Evolutionary conservation across 805 yeast genomes (phyloP).

Genomic region (Kazachstania taianensis): DNA sequence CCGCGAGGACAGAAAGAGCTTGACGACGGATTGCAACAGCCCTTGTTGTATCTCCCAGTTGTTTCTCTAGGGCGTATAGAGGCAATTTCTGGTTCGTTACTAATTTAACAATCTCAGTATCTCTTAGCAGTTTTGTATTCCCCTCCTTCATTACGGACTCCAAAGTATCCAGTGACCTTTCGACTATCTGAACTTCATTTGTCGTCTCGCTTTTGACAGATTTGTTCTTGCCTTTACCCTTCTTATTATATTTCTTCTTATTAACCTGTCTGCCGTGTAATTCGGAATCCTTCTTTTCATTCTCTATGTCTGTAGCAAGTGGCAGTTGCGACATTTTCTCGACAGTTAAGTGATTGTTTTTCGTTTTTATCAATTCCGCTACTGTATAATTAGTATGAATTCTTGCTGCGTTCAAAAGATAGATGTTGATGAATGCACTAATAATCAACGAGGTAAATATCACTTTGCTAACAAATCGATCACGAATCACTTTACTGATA

Average conservation of each 20-base stretch:
- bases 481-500: conserved; percentile 54
- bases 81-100: conserved; percentile 76
- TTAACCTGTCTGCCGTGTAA: background rate
- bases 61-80: conserved; percentile 88
- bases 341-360: background rate
- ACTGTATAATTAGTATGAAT: conserved; percentile 41
- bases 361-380: conserved; percentile 12
- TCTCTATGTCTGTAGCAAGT: background rate
- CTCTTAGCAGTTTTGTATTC: conserved; percentile 48
- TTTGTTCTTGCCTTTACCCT: conserved; percentile 1
- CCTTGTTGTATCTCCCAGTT: conserved; percentile 75
- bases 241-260: conserved; percentile 3
- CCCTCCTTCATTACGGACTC: conserved; percentile 62
- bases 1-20: conserved; percentile 73
- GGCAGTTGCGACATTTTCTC: background rate
- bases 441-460: conserved; percentile 62
- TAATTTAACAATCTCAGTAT: conserved; percentile 66
- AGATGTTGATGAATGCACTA: conserved; percentile 73
- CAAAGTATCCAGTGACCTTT: conserved; percentile 47
- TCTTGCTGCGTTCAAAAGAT: conserved; percentile 79
- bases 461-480: conserved; percentile 69
- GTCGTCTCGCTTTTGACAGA: conserved; percentile 17
- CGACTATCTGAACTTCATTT: conserved; percentile 18
- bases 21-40: conserved; percentile 92
- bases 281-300: background rate